These are phyloP conservation scores for Saccharomyces mikatae DNA, from an alignment of 805 yeast genomes.

Conservation along the genomic window DNA sequence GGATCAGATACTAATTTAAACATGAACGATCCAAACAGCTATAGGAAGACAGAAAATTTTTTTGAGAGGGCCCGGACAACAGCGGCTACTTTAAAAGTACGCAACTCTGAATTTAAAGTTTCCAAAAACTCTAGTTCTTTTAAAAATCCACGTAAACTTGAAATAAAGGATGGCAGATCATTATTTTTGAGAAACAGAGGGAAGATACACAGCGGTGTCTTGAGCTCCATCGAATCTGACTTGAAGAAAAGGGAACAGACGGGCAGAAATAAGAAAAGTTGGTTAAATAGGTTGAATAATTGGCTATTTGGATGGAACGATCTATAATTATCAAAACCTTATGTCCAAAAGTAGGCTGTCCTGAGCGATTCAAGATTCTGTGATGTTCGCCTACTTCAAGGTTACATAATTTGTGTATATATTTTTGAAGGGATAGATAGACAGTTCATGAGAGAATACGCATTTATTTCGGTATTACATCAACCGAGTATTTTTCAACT, in stretches of 20 bases:
- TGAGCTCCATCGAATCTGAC: not conserved
- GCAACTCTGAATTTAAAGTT: not conserved
- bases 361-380: not conserved
- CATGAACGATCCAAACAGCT: not conserved
- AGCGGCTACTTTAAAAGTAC: not conserved
- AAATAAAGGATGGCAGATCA: constrained; percentile 37
- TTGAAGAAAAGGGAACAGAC: not conserved
- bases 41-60: not conserved
- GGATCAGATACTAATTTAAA: constrained; percentile 24
- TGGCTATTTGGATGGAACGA: constrained; percentile 53
- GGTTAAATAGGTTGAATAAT: constrained; percentile 34
- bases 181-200: constrained; percentile 30
- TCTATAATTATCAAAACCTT: constrained; percentile 34
- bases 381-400: not conserved
- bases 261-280: constrained; percentile 8
- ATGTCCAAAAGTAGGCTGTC: constrained; percentile 17
- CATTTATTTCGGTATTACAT: not conserved
- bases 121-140: not conserved
- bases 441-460: not conserved
- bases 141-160: constrained; percentile 23
- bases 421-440: not conserved
- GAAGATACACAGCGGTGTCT: not conserved
- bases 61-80: not conserved
- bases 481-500: not conserved
- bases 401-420: not conserved